These are phyloP conservation scores for Colletotrichum spinosum DNA, from an alignment of 2,329 filamentous ascomycete genomes.

Conservation along the genomic window DNA sequence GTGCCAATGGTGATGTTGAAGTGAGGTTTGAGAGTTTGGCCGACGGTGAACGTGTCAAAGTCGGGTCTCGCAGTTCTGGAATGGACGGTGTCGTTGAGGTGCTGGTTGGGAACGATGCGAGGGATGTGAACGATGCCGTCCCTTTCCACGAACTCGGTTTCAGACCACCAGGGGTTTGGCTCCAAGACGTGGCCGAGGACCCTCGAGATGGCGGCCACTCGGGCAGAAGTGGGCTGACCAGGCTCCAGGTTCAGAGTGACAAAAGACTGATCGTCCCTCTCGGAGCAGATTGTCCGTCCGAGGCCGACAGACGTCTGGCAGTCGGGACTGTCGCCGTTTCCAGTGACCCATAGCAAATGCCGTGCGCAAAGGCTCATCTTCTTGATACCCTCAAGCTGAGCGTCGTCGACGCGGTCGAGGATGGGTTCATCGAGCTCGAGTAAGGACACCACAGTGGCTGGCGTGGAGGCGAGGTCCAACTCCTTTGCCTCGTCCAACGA, in stretches of 20 bases:
- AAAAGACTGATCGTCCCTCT: slow-evolving; percentile 7
- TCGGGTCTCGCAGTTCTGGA: too few species aligned
- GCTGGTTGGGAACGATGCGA: too few species aligned
- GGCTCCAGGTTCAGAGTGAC: slow-evolving; percentile 3
- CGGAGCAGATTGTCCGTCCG: slow-evolving; percentile 10
- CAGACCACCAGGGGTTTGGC: slow-evolving; percentile 41
- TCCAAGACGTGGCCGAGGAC: not conserved
- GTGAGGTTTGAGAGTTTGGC: too few species aligned
- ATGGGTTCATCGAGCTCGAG: slow-evolving; percentile 3
- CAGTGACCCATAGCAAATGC: not conserved
- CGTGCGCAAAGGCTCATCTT: not conserved
- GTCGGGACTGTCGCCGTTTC: not conserved
- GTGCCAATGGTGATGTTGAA: too few species aligned
- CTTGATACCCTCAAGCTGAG: not conserved
- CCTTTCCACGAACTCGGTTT: too few species aligned
- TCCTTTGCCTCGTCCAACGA: not conserved
- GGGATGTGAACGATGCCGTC: too few species aligned
- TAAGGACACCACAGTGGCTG: not conserved
- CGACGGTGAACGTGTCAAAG: too few species aligned
- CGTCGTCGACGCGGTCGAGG: not conserved
- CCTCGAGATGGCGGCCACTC: not conserved
- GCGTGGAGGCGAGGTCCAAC: not conserved
- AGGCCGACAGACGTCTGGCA: slow-evolving; percentile 6
- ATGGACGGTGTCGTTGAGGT: too few species aligned
- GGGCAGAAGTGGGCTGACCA: not conserved